Percentiles rank a stretch among this genome's conserved stretches.
Evolutionary conservation across 495 filamentous ascomycete species (phyloP).

Genomic region (Hypoxylon subgilvum): DNA sequence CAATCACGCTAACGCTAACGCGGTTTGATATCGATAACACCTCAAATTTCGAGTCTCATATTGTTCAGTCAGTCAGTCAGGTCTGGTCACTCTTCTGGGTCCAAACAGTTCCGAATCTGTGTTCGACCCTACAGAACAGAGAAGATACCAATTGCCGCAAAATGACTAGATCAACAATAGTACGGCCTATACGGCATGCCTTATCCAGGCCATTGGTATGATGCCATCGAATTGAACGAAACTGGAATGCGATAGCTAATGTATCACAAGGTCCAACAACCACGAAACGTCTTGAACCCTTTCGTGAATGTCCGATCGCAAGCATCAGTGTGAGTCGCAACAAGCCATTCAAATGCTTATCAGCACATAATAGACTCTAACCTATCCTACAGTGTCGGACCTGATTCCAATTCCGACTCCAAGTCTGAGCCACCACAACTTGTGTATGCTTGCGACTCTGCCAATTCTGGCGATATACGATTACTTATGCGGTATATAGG

Average conservation of each 20-base stretch:
- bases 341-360: neutral
- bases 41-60: slow-evolving; percentile 31
- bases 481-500: slow-evolving; percentile 26
- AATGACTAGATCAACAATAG: slow-evolving; percentile 37
- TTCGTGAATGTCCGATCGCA: slow-evolving; percentile 31
- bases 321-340: slow-evolving; percentile 28
- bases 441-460: slow-evolving; percentile 17
- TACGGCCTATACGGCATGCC: slow-evolving; percentile 39
- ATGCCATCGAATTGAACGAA: neutral
- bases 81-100: no score
- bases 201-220: slow-evolving; percentile 37
- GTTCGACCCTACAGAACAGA: slow-evolving; percentile 15
- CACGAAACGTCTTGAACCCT: slow-evolving; percentile 23
- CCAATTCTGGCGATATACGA: neutral
- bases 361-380: neutral
- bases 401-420: neutral
- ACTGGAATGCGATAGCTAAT: slow-evolving; percentile 16
- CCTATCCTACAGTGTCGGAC: neutral
- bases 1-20: no score
- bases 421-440: slow-evolving; percentile 15
- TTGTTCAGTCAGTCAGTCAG: no score
- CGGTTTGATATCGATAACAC: slow-evolving; percentile 44
- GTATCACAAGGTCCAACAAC: slow-evolving; percentile 32
- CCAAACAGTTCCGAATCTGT: slow-evolving; percentile 23
- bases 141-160: slow-evolving; percentile 20